Conservation (phyloP, 2,329 filamentous ascomycete species). For the Dryadomyces quercus-mongolicae region DNA sequence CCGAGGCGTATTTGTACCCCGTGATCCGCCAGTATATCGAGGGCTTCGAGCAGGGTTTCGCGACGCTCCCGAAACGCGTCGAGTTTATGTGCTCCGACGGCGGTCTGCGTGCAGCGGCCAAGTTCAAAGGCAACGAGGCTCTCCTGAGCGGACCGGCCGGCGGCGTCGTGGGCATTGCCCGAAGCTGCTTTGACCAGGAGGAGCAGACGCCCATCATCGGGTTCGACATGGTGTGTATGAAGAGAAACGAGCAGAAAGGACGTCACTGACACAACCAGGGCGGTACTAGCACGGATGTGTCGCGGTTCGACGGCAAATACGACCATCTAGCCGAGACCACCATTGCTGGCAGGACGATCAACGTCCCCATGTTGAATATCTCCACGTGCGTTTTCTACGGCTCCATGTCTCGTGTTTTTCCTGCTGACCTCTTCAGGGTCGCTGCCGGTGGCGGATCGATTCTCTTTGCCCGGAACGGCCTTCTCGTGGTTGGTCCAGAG, state of each 20-base stretch:
- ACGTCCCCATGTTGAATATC: slow-evolving; percentile 83
- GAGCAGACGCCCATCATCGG: not conserved
- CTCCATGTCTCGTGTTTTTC: no score
- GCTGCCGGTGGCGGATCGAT: slow-evolving; percentile 67
- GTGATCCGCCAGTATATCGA: slow-evolving; percentile 59
- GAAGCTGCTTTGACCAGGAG: slow-evolving; percentile 32
- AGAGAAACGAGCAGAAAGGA: not conserved
- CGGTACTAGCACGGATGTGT: slow-evolving; percentile 8
- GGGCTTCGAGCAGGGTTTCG: slow-evolving; percentile 32
- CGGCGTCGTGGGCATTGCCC: slow-evolving; percentile 58
- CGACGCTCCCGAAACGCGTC: slow-evolving; percentile 24
- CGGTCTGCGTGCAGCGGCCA: slow-evolving; percentile 8
- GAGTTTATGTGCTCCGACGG: slow-evolving; percentile 64
- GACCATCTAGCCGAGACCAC: slow-evolving; percentile 61
- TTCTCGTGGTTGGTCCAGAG: slow-evolving; percentile 60
- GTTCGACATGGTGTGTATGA: not conserved
- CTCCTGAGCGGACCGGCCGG: slow-evolving; percentile 32
- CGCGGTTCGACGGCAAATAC: slow-evolving; percentile 34
- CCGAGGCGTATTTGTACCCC: slow-evolving; percentile 63
- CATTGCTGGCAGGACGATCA: slow-evolving; percentile 70
- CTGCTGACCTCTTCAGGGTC: slow-evolving; percentile 64
- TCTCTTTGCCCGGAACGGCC: slow-evolving; percentile 55
- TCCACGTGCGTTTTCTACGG: slow-evolving; percentile 46
- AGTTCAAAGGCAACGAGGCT: slow-evolving; percentile 27
- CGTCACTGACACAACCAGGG: not conserved